Evolutionary conservation across 352 stramenopile genomes (phyloP), one percentile per base, ranked within the genome.

Genomic region (Plasmopara halstedii): DNA sequence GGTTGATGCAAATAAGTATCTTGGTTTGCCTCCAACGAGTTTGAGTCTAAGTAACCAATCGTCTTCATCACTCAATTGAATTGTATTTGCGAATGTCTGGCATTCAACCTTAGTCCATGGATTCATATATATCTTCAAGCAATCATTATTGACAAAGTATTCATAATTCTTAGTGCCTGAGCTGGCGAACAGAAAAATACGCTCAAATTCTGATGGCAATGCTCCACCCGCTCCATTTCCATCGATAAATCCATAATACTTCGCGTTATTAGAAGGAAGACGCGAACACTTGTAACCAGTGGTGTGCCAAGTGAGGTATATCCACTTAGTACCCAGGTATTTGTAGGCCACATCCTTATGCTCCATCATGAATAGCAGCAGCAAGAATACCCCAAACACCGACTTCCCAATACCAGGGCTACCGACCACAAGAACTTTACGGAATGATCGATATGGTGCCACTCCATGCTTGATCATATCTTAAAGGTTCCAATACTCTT

Each of bases 71-170:
- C 50, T 31, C 26, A 42, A 41, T 2, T 46, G 4, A 42, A 65
- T 47, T 22, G 27, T 25, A 2, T 62, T 32, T 26, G 42, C 57
- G 18, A 62, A 50, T 2, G 7, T n/a, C 15, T 53, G 38, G 14
- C 58, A 56, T 43, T 67, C 58, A 7, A 0, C 17, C 52, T 35
- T 63, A 14, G 42, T 63, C 52, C 53, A 62, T 50, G 58, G 53
- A 59, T 63, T 56, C 58, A 67, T 59, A 34, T 52, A 58, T 31
- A 66, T 38, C 21, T 42, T 52, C 19, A 56, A 53, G 36, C 53
- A 62, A 0, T 2, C 5, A 13, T 55, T 47, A 17, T 67, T 62
- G 17, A 44, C 43, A 46, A 67, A 62, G 0, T 56, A 2, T 25
- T 67, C 41, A 42, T 49, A 59, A 57, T 63, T 50, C n/a, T 17